Conservation (phyloP, 129 eudicot species). For the Sambucus nigra region DNA sequence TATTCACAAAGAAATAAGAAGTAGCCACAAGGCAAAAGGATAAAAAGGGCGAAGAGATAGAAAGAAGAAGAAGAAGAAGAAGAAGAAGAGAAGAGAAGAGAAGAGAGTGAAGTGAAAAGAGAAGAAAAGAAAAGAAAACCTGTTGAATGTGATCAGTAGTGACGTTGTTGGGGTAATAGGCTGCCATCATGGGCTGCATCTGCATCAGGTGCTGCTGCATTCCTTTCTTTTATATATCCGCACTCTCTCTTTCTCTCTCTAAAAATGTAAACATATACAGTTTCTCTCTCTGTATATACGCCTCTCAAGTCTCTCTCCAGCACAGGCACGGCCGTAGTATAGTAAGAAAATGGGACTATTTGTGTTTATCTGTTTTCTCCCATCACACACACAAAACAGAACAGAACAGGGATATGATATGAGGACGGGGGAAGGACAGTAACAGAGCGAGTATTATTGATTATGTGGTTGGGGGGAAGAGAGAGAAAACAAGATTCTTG, state of each 20-base stretch:
- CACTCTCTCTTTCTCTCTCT: conserved; percentile 13
- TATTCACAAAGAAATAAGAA: not conserved
- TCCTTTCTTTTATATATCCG: conserved; percentile 8
- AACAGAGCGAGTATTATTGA: not conserved
- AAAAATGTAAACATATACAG: not conserved
- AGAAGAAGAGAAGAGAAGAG: not conserved
- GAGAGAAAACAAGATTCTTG: not conserved
- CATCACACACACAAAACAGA: not conserved
- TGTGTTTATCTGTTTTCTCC: not conserved
- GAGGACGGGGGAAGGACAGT: not conserved
- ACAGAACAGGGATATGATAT: not conserved
- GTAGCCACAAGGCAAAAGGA: not conserved
- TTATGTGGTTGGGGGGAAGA: not conserved
- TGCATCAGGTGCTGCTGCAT: conserved; percentile 99
- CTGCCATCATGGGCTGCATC: conserved; percentile 99
- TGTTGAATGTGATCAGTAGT: conserved; percentile 99
- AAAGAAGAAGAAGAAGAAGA: conserved; percentile 4
- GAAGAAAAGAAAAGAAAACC: conserved; percentile 32
- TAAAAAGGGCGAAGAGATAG: conserved; percentile 2
- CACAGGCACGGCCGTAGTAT: too few relatives aligned
- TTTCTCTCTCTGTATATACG: conserved; percentile 3
- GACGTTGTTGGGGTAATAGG: conserved; percentile 91
- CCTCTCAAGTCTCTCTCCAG: too few relatives aligned
- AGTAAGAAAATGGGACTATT: not conserved
- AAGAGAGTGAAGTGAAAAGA: conserved; percentile 17